phyloP scores from a whole-genome alignment of 2,329 filamentous ascomycete species.

The Aspergillus japonicus region DNA sequence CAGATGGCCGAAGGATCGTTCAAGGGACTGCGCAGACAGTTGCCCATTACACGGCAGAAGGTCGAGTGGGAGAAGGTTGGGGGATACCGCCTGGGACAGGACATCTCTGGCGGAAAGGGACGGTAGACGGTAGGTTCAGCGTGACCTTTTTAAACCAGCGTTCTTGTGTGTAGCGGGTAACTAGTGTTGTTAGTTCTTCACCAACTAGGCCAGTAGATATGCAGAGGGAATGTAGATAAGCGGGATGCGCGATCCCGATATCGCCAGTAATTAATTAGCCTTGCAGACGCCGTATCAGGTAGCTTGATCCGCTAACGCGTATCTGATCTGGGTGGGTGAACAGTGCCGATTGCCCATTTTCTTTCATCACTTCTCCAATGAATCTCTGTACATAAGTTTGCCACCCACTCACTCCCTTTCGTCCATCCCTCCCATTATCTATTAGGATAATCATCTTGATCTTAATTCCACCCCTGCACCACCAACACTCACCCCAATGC shows the following conservation, averaged over 20 bases:
- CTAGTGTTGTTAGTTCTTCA: background rate
- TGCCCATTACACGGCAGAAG: slow-evolving; percentile 96
- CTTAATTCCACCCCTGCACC: background rate
- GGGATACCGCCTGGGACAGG: slow-evolving; percentile 81
- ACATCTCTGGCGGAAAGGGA: slow-evolving; percentile 67
- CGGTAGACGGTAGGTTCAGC: slow-evolving; percentile 13
- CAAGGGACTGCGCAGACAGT: slow-evolving; percentile 85
- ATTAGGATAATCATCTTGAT: too few species aligned
- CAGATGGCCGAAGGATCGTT: slow-evolving; percentile 90
- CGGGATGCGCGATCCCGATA: background rate
- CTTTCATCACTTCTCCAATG: background rate
- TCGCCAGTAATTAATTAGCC: background rate
- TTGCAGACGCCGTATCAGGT: background rate
- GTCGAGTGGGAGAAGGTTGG: slow-evolving; percentile 99
- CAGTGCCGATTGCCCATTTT: background rate
- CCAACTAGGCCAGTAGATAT: background rate
- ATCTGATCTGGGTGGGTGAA: background rate
- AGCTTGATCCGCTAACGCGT: background rate
- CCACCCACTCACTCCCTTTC: too few species aligned
- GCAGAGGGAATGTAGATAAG: background rate
- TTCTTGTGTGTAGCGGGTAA: background rate
- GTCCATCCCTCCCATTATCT: background rate
- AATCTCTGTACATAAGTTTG: too few species aligned
- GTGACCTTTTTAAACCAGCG: background rate
- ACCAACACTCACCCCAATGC: slow-evolving; percentile 1